Conservation (phyloP, 2,329 filamentous ascomycete species). For the Xylaria sp. region DNA sequence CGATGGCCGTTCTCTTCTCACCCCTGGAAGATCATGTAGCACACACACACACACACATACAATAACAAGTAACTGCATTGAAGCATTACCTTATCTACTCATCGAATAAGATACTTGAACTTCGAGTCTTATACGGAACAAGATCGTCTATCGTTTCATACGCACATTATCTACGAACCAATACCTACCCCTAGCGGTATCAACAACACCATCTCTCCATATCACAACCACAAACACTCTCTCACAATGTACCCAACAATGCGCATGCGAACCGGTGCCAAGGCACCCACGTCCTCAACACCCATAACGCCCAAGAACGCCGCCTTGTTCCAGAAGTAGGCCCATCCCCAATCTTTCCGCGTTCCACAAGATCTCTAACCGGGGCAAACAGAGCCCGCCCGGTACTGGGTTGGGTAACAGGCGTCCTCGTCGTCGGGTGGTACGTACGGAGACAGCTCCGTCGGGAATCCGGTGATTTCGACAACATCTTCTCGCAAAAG, state of each 20-base stretch:
- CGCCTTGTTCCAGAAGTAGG: slow-evolving; percentile 20
- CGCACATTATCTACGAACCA: no score
- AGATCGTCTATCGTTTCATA: not conserved
- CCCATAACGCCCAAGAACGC: slow-evolving; percentile 17
- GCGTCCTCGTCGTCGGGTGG: slow-evolving; percentile 21
- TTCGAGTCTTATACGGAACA: not conserved
- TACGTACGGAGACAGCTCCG: slow-evolving; percentile 26
- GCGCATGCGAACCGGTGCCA: slow-evolving; percentile 23
- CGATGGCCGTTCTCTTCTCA: slow-evolving; percentile 5
- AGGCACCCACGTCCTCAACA: slow-evolving; percentile 5
- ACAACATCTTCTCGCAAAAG: slow-evolving; percentile 30
- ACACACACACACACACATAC: no score
- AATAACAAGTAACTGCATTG: no score
- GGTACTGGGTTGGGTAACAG: slow-evolving; percentile 15
- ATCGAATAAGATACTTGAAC: no score
- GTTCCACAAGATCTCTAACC: not conserved
- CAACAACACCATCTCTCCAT: not conserved
- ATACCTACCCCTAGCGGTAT: not conserved
- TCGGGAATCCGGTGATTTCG: slow-evolving; percentile 21
- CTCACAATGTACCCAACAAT: slow-evolving; percentile 16
- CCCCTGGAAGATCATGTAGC: slow-evolving; percentile 1
- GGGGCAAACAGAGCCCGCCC: slow-evolving; percentile 1
- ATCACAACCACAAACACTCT: not conserved
- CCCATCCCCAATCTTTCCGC: not conserved
- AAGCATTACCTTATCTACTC: no score